Evolutionary conservation across 305 asterid species (phyloP).

Genomic region (Striga hermonthica): DNA sequence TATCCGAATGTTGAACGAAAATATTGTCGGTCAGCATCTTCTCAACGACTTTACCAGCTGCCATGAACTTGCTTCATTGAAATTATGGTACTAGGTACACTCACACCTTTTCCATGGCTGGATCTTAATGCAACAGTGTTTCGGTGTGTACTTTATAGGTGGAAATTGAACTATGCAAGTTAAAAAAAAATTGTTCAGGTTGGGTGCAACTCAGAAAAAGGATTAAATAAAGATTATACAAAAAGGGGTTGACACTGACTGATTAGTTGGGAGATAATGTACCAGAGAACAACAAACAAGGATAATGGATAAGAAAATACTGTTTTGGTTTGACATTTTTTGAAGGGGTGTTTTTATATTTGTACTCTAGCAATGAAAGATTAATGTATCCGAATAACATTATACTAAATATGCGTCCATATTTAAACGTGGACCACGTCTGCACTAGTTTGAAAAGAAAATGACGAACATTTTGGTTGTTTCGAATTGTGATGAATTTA

Average conservation of each 20-base stretch:
- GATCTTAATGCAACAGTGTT: conserved; percentile 11
- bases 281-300: conserved; percentile 20
- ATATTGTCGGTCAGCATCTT: conserved; percentile 27
- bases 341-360: conserved; percentile 23
- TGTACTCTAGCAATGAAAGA: conserved; percentile 31
- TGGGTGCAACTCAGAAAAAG: conserved; percentile 15
- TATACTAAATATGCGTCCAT: conserved; percentile 10
- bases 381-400: not conserved
- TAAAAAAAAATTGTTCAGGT: conserved; percentile 12
- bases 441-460: not conserved
- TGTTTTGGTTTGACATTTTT: conserved; percentile 24
- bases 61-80: conserved; percentile 30
- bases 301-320: conserved; percentile 23
- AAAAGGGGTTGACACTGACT: conserved; percentile 21
- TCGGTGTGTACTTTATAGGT: conserved; percentile 18
- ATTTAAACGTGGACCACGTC: not conserved
- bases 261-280: conserved; percentile 33
- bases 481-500: conserved; percentile 7
- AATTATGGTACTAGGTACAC: not conserved
- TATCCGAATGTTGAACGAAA: conserved; percentile 28
- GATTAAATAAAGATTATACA: conserved; percentile 9
- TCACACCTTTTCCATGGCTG: conserved; percentile 25
- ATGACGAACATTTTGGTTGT: conserved; percentile 10
- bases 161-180: conserved; percentile 22
- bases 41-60: conserved; percentile 29